Conservation (phyloP, 140 eudicot genomes). For the Senecio squalidus region DNA sequence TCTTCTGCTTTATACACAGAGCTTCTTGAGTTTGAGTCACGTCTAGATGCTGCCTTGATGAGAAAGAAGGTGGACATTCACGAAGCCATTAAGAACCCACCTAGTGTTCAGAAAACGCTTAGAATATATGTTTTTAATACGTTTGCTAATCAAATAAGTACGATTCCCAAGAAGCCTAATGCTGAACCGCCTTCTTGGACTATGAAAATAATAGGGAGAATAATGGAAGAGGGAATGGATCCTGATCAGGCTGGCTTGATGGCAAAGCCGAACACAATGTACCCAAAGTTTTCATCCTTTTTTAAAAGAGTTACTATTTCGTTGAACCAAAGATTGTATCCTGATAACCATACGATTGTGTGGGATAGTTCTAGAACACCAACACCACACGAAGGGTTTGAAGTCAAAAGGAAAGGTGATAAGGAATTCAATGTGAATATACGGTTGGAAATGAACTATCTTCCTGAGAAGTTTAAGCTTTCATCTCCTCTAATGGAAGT, state of each 20-base stretch:
- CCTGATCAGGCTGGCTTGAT: constrained; percentile 60
- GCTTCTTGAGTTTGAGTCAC: constrained; percentile 87
- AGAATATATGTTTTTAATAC: constrained; percentile 84
- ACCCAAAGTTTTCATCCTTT: constrained; percentile 86
- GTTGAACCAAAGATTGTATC: constrained; percentile 74
- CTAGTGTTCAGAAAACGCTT: constrained; percentile 69
- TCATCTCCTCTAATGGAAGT: constrained; percentile 70
- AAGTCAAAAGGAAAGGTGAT: constrained; percentile 88
- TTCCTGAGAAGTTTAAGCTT: constrained; percentile 73
- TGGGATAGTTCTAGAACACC: constrained; percentile 88
- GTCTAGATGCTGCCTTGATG: constrained; percentile 74
- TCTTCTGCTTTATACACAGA: constrained; percentile 79
- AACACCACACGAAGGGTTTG: constrained; percentile 89
- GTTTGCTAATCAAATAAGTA: constrained; percentile 68
- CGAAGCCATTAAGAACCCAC: constrained; percentile 71
- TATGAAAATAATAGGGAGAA: constrained; percentile 74
- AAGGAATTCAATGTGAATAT: constrained; percentile 67
- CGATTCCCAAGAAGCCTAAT: constrained; percentile 61
- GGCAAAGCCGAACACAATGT: constrained; percentile 45
- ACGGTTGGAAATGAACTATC: constrained; percentile 73
- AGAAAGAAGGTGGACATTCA: constrained; percentile 85
- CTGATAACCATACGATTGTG: constrained; percentile 68
- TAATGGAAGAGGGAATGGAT: constrained; percentile 91
- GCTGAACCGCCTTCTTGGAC: constrained; percentile 88
- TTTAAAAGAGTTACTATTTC: constrained; percentile 67